A percentile compares a stretch with the other conserved stretches of the same genome.
These are phyloP conservation scores for Naganishia kalamii DNA, from an alignment of 768 basidiomycete species.

Conservation along the genomic window DNA sequence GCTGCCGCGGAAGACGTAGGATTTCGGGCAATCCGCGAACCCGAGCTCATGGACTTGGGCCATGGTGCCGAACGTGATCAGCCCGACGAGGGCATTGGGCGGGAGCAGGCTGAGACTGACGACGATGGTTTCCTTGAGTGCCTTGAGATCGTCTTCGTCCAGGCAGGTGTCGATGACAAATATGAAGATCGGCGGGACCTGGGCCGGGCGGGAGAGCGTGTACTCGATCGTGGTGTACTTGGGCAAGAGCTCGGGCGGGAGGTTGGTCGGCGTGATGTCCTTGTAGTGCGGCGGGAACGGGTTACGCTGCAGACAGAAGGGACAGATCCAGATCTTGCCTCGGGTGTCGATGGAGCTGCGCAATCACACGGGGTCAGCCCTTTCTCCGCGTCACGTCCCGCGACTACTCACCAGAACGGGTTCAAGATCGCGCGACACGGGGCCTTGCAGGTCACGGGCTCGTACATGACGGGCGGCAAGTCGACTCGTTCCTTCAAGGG, in stretches of 20 bases:
- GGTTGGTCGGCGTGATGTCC: constrained; percentile 92
- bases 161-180: constrained; percentile 97
- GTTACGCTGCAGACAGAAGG: constrained; percentile 94
- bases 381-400: background rate
- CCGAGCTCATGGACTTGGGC: constrained; percentile 98
- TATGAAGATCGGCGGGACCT: constrained; percentile 90
- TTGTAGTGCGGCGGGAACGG: constrained; percentile 98
- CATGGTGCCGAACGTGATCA: constrained; percentile 97
- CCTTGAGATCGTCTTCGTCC: constrained; percentile 84
- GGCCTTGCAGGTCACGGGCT: constrained; percentile 97
- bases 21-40: constrained; percentile 91
- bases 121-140: constrained; percentile 86
- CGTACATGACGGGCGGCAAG: constrained; percentile 90
- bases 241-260: constrained; percentile 89
- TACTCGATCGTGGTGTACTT: constrained; percentile 99
- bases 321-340: constrained; percentile 98
- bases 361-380: background rate
- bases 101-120: constrained; percentile 89
- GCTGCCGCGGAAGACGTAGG: constrained; percentile 95
- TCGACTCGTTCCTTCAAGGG: constrained; percentile 91
- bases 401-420: constrained; percentile 75
- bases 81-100: constrained; percentile 85
- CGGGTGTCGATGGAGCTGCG: constrained; percentile 94
- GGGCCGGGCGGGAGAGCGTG: constrained; percentile 84
- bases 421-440: constrained; percentile 96